Base-by-base conservation (phyloP, 2,329 filamentous ascomycete species). In the Thielaviopsis populi region DNA sequence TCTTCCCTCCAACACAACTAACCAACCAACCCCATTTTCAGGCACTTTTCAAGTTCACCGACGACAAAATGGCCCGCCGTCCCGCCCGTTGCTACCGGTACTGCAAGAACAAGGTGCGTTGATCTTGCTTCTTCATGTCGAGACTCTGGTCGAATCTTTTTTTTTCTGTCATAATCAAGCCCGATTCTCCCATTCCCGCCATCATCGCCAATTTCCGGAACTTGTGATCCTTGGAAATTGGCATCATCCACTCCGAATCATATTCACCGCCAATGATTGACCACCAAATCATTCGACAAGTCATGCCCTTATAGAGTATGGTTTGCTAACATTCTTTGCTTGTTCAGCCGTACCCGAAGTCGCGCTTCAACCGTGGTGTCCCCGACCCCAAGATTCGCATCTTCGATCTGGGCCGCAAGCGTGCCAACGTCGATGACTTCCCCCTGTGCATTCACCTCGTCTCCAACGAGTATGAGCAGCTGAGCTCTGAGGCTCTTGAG, bases 391-490 rank as follows among this genome's bases (percentile, higher is more conserved):
- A 86, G 82, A 86, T 96, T 77, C 88, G 91, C 76, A 99, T 99
- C 84, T 99, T 96, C 84, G 91, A 96, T 83, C 88, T 96, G 72
- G 91, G 91, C 80, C 89, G 91, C 80, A 99, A 99, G 91, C 88
- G 89, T 79, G 94, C 94, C 74, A 91, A 87, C 79, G 94, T 97
- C 79, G 94, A 99, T 79, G 94, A 99, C 80, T 99, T 99, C 87
- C 94, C 94, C 76, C 89, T 92, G 75, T 96, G 94, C 84, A 87
- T 97, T 75, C 94, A 99, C 86, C 84, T 99, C 77, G 92, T 97
- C 76, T 97, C 92, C 83, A 97, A 99, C 86, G 94, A 99, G 84
- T 96, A 96, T 83, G 94, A 99, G 83, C 94, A 99, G 86, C 83
- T 99, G 83, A 95, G 90, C 78, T 97, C 94, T 73, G 94, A 99